Evolutionary conservation across 352 stramenopile genomes (phyloP).

Genomic region (Pythium coloratum): DNA sequence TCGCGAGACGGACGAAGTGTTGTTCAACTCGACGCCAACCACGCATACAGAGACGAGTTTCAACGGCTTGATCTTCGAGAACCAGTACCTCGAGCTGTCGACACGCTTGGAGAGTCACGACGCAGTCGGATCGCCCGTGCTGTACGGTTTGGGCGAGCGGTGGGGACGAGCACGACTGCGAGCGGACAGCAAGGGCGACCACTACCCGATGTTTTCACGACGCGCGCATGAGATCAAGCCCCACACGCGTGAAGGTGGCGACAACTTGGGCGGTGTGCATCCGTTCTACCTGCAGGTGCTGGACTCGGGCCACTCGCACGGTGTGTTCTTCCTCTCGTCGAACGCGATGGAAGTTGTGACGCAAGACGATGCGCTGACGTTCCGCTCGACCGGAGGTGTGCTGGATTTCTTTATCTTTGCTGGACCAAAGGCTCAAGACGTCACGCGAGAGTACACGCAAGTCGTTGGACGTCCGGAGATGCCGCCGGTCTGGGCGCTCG

Average conservation of each 20-base stretch:
- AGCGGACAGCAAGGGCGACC: conserved; percentile 46
- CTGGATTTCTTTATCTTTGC: conserved; percentile 82
- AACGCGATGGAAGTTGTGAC: conserved; percentile 88
- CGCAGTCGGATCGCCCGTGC: conserved; percentile 24
- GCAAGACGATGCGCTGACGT: conserved; percentile 64
- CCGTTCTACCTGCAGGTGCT: conserved; percentile 74
- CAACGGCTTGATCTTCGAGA: conserved; percentile 76
- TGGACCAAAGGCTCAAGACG: conserved; percentile 51
- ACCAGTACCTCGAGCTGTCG: conserved; percentile 88
- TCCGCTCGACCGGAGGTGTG: conserved; percentile 75
- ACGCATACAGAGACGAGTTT: conserved; percentile 40
- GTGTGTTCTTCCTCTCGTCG: conserved; percentile 75
- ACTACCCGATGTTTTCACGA: conserved; percentile 68
- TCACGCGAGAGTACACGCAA: conserved; percentile 71
- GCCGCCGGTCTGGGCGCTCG: conserved; percentile 84
- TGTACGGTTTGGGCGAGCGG: conserved; percentile 82
- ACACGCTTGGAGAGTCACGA: conserved; percentile 47
- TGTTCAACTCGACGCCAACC: conserved; percentile 86
- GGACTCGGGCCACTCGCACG: conserved; percentile 50
- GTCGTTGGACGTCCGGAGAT: conserved; percentile 76
- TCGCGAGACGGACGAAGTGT: conserved; percentile 48
- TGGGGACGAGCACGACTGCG: conserved; percentile 40
- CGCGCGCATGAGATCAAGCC: conserved; percentile 5
- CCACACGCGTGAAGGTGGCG: conserved; percentile 40
- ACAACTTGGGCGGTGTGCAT: conserved; percentile 82